Percentiles rank a stretch among this genome's conserved stretches.
These are phyloP conservation scores for Claviceps purpurea DNA, from an alignment of 2,329 filamentous ascomycete genomes.

Conservation along the genomic window DNA sequence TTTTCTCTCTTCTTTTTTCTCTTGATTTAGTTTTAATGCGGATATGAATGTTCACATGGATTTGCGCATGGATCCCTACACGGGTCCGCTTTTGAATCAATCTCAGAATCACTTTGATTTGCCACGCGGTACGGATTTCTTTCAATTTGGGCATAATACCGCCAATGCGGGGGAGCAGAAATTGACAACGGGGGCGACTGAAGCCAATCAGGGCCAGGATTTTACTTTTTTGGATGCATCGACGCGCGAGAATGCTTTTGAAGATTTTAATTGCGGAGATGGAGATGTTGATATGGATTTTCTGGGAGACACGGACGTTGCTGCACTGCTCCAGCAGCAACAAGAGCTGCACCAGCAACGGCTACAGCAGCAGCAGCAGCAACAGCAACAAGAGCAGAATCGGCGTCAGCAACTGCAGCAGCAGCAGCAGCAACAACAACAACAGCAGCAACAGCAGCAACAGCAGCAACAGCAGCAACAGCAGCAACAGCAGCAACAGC, in stretches of 20 bases:
- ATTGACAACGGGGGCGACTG: not conserved
- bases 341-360: no score
- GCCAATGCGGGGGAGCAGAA: not conserved
- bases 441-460: no score
- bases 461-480: no score
- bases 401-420: no score
- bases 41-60: not conserved
- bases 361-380: no score
- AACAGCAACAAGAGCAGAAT: no score
- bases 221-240: not conserved
- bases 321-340: not conserved
- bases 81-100: no score
- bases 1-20: not conserved
- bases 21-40: not conserved
- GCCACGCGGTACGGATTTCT: not conserved
- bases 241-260: not conserved
- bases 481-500: no score
- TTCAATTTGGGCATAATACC: not conserved
- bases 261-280: not conserved
- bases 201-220: not conserved
- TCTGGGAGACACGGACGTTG: not conserved
- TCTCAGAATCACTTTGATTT: not conserved
- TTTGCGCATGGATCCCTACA: no score
- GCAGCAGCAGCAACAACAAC: no score
- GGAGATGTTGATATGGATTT: not conserved